A percentile compares a stretch with the other conserved stretches of the same genome.
Evolutionary conservation across 495 filamentous ascomycete genomes (phyloP).

Genomic region (Hyaloscypha hepaticicola): DNA sequence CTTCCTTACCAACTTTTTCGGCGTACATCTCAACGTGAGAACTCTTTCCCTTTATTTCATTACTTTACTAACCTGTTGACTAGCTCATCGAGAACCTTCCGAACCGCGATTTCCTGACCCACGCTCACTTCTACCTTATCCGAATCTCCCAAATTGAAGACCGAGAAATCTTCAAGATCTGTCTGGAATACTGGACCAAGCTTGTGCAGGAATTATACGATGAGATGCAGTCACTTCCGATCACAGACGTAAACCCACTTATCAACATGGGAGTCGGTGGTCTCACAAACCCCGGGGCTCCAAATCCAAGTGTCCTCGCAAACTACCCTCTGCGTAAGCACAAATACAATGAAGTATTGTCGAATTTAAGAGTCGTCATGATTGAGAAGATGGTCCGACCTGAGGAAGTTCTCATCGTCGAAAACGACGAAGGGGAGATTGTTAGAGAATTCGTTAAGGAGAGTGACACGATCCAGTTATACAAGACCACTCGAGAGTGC

Average conservation of each 20-base stretch:
- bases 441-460: conserved; percentile 99
- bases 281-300: conserved; percentile 74
- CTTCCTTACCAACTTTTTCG: conserved; percentile 95
- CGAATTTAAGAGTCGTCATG: conserved; percentile 95
- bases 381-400: conserved; percentile 99
- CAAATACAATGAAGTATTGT: conserved; percentile 91
- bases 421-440: conserved; percentile 99
- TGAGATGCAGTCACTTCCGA: conserved; percentile 93
- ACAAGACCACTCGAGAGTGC: conserved; percentile 98
- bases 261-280: conserved; percentile 72
- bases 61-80: conserved; percentile 31
- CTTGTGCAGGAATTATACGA: conserved; percentile 98
- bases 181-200: conserved; percentile 98
- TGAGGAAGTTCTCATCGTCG: conserved; percentile 98
- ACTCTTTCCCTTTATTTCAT: not conserved
- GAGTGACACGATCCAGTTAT: conserved; percentile 97
- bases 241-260: conserved; percentile 87
- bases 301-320: conserved; percentile 75
- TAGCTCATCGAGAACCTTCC: conserved; percentile 94
- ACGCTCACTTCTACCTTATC: conserved; percentile 97
- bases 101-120: conserved; percentile 88
- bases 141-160: conserved; percentile 98
- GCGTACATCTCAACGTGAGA: conserved; percentile 81
- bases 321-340: conserved; percentile 95
- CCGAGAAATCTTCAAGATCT: conserved; percentile 99